Evolutionary conservation across 176 grass and related monocot species (phyloP).

Genomic region (Lolium perenne): DNA sequence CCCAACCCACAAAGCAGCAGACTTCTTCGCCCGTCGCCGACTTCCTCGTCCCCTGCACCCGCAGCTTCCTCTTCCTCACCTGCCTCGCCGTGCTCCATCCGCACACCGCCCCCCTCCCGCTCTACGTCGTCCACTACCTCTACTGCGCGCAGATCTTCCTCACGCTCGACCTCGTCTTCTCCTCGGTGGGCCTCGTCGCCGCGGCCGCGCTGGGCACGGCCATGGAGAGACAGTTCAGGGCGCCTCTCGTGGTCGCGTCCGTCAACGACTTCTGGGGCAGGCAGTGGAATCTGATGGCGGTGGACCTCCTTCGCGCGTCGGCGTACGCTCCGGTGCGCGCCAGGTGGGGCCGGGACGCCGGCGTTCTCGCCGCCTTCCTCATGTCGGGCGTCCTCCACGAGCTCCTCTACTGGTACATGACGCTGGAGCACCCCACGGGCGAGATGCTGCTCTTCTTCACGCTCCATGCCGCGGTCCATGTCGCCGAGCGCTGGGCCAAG

Average conservation of each 20-base stretch:
- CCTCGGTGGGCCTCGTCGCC: constrained; percentile 29
- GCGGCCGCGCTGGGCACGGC: constrained; percentile 40
- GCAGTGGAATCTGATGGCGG: constrained; percentile 84
- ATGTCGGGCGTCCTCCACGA: constrained; percentile 81
- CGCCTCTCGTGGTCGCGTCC: constrained; percentile 58
- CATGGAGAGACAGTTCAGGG: constrained; percentile 70
- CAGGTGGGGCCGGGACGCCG: constrained; percentile 56
- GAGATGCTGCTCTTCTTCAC: constrained; percentile 76
- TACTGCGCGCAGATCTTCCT: constrained; percentile 77
- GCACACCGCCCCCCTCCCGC: constrained; percentile 47
- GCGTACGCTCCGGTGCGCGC: constrained; percentile 66
- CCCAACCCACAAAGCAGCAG: neutral
- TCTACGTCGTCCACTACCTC: constrained; percentile 53
- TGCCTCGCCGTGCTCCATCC: constrained; percentile 52
- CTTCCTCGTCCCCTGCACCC: constrained; percentile 41
- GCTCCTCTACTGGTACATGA: constrained; percentile 76
- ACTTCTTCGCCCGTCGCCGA: constrained; percentile 15
- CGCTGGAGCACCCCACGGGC: constrained; percentile 51
- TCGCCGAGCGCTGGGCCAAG: constrained; percentile 55
- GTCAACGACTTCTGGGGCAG: constrained; percentile 68
- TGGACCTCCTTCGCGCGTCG: constrained; percentile 67
- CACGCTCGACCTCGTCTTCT: constrained; percentile 67
- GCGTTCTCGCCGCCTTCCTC: constrained; percentile 71
- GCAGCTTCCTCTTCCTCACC: constrained; percentile 52
- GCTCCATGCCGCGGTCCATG: constrained; percentile 54